Percentiles rank a stretch among this genome's conserved stretches.
Evolutionary conservation across 2,329 filamentous ascomycete species (phyloP).

Genomic region (Escovopsis sp.): DNA sequence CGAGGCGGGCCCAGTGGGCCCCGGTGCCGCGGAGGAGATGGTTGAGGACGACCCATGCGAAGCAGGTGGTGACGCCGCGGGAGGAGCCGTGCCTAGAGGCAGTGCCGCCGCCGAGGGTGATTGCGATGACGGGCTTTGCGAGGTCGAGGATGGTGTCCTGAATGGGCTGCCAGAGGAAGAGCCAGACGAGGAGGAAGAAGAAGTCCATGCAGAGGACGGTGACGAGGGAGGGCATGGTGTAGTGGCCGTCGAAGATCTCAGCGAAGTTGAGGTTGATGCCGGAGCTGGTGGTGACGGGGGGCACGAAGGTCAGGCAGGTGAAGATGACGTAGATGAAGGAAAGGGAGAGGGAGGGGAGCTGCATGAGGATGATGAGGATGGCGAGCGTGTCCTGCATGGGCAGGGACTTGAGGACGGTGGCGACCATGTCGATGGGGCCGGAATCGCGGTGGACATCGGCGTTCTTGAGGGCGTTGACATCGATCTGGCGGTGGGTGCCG

Average conservation of each 20-base stretch:
- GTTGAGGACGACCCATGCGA: slow-evolving; percentile 47
- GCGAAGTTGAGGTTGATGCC: slow-evolving; percentile 70
- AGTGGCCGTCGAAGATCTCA: slow-evolving; percentile 80
- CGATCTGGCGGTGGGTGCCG: slow-evolving; percentile 47
- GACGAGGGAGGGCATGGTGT: slow-evolving; percentile 71
- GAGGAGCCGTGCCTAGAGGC: slow-evolving; percentile 48
- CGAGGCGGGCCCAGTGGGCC: slow-evolving; percentile 30
- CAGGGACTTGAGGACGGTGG: slow-evolving; percentile 78
- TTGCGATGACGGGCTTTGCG: slow-evolving; percentile 82
- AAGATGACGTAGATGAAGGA: slow-evolving; percentile 86
- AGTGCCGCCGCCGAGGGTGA: slow-evolving; percentile 73
- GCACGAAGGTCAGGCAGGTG: slow-evolving; percentile 82
- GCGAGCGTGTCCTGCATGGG: slow-evolving; percentile 90
- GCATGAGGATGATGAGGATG: slow-evolving; percentile 89
- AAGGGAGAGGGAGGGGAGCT: slow-evolving; percentile 75
- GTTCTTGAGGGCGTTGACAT: slow-evolving; percentile 54
- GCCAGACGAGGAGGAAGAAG: slow-evolving; percentile 69
- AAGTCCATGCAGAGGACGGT: slow-evolving; percentile 75
- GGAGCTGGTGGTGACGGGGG: slow-evolving; percentile 62
- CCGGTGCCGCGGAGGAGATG: slow-evolving; percentile 36
- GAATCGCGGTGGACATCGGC: slow-evolving; percentile 53
- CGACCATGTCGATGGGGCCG: slow-evolving; percentile 59
- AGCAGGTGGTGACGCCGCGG: slow-evolving; percentile 56
- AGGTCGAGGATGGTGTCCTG: slow-evolving; percentile 82
- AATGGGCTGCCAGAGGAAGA: slow-evolving; percentile 73